Conservation (phyloP, 2,329 filamentous ascomycete genomes). For the Epichloe gansuensis region DNA sequence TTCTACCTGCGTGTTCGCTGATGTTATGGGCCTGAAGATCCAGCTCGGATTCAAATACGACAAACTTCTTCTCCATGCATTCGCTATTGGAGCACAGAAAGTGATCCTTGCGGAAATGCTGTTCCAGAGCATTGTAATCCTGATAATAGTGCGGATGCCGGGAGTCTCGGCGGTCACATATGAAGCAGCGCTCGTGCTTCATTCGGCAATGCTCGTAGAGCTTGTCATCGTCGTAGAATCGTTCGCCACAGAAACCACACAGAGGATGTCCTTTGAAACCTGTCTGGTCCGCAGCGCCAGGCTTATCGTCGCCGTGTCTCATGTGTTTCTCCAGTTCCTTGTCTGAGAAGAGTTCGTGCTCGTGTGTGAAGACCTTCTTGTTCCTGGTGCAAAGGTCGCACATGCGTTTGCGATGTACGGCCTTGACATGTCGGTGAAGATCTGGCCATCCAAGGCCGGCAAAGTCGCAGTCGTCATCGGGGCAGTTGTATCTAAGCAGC, state of each 20-base stretch:
- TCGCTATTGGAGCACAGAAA: conserved; percentile 75
- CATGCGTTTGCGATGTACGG: conserved; percentile 74
- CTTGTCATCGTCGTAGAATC: conserved; percentile 95
- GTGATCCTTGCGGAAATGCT: conserved; percentile 80
- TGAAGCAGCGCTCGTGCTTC: conserved; percentile 88
- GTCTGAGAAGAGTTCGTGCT: conserved; percentile 82
- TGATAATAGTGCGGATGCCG: conserved; percentile 80
- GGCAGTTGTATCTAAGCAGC: conserved; percentile 87
- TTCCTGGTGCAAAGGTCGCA: conserved; percentile 83
- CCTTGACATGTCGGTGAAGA: conserved; percentile 64
- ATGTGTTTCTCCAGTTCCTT: conserved; percentile 79
- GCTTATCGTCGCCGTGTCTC: conserved; percentile 78
- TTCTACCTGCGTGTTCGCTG: conserved; percentile 75
- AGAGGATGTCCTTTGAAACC: conserved; percentile 94
- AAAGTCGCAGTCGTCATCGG: conserved; percentile 66
- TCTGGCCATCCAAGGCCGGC: conserved; percentile 58
- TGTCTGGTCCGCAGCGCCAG: conserved; percentile 81
- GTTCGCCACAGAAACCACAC: conserved; percentile 80
- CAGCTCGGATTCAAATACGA: conserved; percentile 90
- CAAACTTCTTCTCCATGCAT: conserved; percentile 93
- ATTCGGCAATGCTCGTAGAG: conserved; percentile 86
- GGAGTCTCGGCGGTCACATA: conserved; percentile 65
- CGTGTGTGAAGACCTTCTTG: conserved; percentile 97
- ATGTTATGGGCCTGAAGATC: conserved; percentile 91
- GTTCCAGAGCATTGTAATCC: conserved; percentile 75